Base-by-base conservation (phyloP, 2,329 filamentous ascomycete species). In the Pezicula radicicola region DNA sequence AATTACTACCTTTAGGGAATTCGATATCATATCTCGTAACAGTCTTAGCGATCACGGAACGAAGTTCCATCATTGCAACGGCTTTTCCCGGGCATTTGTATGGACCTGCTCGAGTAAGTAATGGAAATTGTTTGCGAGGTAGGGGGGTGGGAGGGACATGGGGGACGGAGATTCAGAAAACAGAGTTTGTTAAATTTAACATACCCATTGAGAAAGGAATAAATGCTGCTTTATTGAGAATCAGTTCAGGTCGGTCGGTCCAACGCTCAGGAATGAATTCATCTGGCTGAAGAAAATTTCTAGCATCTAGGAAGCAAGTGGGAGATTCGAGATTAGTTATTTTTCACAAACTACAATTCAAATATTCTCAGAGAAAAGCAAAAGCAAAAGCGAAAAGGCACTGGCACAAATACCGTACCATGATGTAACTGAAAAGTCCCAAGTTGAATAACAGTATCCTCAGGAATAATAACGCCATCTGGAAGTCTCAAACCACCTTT, bases 211-310 rank as follows among this genome's bases (percentile, higher is more conserved):
- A 49, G 45, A 67, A 68, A 1, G 66, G 66, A 12, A 60, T 60
- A 33, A 62, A 69, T 3, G 61, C 60, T 6, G 52, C 52, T 19
- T 62, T 63, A 27, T 65, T 54, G 4, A 53, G 43, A 6, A 57
- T 55, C 19, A 61, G 51, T 39, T 58, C 55, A n/a, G 56, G 55
- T 30, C 39, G 37, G 2, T 50, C 57, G 35, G 63, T 60, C 39
- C 50, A 70, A 33, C 67, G 57, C 48, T 68, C 66, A 10, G 65
- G 67, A 12, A 69, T 58, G 45, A 69, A 70, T n/a, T 59, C 46
- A 18, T 55, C 47, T 0, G 63, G 55, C 1, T 50, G 27, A 3
- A 51, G 33, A 19, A 54, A 60, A 44, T 57, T 54, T 12, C 55
- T 43, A 6, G 37, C 25, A 19, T 57, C 55, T 51, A 10, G 10